Evolutionary conservation across 179 eudicot genomes (phyloP).

Genomic region (Actinidia arguta): DNA sequence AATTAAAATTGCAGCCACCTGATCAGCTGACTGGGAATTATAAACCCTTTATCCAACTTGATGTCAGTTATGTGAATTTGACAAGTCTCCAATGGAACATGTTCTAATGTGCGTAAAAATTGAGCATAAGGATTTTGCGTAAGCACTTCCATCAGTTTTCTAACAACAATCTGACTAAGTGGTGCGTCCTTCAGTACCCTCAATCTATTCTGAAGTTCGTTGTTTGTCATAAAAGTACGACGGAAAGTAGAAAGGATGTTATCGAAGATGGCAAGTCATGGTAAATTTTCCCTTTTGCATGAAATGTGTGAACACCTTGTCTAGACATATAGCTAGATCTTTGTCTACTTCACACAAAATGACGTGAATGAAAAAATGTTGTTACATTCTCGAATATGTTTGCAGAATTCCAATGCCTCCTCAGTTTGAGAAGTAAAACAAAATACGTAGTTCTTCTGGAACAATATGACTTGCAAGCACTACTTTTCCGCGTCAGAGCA

Average conservation of each 20-base stretch:
- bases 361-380: background rate
- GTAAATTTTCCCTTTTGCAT: background rate
- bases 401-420: background rate
- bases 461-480: background rate
- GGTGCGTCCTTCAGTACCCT: background rate
- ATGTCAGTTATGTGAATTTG: background rate
- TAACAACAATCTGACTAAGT: background rate
- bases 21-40: background rate
- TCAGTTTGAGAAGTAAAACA: background rate
- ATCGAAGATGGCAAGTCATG: background rate
- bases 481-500: background rate
- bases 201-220: background rate
- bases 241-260: background rate
- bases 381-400: background rate
- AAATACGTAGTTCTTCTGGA: background rate
- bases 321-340: background rate
- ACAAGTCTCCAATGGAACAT: background rate
- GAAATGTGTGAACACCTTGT: background rate
- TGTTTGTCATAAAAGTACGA: background rate
- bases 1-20: background rate
- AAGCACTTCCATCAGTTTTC: background rate
- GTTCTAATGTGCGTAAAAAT: background rate
- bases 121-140: background rate
- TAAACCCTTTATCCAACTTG: background rate
- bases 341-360: background rate